These are phyloP conservation scores for Eucalyptus polybractea DNA, from an alignment of 345 rosid species.

Conservation along the genomic window DNA sequence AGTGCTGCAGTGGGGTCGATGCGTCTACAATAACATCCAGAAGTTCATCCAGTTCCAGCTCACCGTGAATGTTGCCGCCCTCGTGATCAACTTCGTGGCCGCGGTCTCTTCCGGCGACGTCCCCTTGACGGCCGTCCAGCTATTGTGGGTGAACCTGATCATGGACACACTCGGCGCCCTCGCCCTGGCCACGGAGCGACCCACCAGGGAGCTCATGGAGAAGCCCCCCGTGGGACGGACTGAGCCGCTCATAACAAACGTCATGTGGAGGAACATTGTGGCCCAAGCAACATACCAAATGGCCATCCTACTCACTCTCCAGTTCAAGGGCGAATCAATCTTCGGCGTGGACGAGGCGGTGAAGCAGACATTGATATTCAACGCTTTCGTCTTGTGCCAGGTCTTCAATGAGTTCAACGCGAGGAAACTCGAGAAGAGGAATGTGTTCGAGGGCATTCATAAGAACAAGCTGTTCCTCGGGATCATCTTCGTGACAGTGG, in stretches of 20 bases:
- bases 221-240: constrained; percentile 51
- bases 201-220: constrained; percentile 51
- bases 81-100: constrained; percentile 57
- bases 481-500: constrained; percentile 30
- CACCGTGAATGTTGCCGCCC: constrained; percentile 55
- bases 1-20: constrained; percentile 68
- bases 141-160: constrained; percentile 68
- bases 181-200: constrained; percentile 46
- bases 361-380: accelerated
- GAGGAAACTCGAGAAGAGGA: background rate
- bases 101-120: constrained; percentile 66
- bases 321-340: constrained; percentile 37
- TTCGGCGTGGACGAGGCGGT: background rate
- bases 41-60: constrained; percentile 80
- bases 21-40: constrained; percentile 66
- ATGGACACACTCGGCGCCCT: constrained; percentile 75
- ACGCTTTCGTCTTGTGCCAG: background rate
- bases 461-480: background rate
- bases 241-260: constrained; percentile 50
- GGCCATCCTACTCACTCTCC: constrained; percentile 40
- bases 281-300: constrained; percentile 66
- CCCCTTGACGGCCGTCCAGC: constrained; percentile 57
- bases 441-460: background rate
- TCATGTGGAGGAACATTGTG: constrained; percentile 71
- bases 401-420: background rate